These are phyloP conservation scores for Millerago galiae DNA, from an alignment of 805 yeast species.

Conservation along the genomic window DNA sequence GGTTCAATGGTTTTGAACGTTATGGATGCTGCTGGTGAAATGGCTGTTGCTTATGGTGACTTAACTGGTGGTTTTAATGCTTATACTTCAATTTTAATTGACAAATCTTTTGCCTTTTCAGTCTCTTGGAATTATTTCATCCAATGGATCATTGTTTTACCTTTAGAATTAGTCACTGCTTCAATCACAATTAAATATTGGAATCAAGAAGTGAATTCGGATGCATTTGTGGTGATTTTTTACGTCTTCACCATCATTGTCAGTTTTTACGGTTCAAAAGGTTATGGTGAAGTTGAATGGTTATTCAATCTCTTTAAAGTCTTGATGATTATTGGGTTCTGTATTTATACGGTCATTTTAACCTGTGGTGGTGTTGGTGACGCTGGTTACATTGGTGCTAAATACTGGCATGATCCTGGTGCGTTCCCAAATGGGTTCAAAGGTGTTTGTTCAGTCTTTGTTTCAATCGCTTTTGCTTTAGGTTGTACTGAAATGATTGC, in stretches of 20 bases:
- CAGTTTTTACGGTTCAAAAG: slow-evolving; percentile 47
- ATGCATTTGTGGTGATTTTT: slow-evolving; percentile 51
- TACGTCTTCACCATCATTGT: slow-evolving; percentile 38
- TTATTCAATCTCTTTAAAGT: slow-evolving; percentile 62
- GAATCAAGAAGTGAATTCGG: slow-evolving; percentile 48
- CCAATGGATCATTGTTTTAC: slow-evolving; percentile 57
- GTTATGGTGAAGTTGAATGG: slow-evolving; percentile 60
- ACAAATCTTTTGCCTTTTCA: slow-evolving; percentile 52
- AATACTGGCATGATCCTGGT: slow-evolving; percentile 49
- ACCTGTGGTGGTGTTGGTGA: slow-evolving; percentile 37
- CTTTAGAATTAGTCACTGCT: slow-evolving; percentile 61
- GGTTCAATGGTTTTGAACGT: slow-evolving; percentile 54
- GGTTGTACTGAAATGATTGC: slow-evolving; percentile 57
- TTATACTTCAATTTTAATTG: slow-evolving; percentile 49
- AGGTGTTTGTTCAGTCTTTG: slow-evolving; percentile 47
- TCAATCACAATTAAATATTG: slow-evolving; percentile 56
- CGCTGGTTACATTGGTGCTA: slow-evolving; percentile 43
- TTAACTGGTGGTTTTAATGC: slow-evolving; percentile 61
- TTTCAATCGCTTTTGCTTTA: slow-evolving; percentile 53
- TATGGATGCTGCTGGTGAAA: slow-evolving; percentile 59
- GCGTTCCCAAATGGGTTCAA: slow-evolving; percentile 47
- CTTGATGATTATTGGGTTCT: slow-evolving; percentile 52
- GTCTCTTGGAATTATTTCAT: slow-evolving; percentile 58
- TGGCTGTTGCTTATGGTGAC: slow-evolving; percentile 53
- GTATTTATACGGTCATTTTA: slow-evolving; percentile 43